Percentiles rank a stretch among this genome's conserved stretches.
Evolutionary conservation across 2,329 filamentous ascomycete genomes (phyloP).

Genomic region (Colletotrichum chlorophyti): DNA sequence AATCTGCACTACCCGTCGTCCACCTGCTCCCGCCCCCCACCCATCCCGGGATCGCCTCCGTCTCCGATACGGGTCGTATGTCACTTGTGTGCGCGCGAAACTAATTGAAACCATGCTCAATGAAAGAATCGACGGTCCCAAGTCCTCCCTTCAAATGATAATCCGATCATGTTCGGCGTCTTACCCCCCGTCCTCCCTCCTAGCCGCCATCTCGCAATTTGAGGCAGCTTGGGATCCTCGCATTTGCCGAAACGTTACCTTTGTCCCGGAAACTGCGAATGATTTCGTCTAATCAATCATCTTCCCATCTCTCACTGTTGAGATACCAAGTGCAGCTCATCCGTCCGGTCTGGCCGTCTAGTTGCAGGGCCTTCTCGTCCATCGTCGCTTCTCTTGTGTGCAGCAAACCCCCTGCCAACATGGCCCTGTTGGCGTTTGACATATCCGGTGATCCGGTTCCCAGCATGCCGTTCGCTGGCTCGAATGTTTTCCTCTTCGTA

Average conservation of each 20-base stretch:
- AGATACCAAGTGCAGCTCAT: neutral
- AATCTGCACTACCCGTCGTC: neutral
- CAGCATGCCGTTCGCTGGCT: neutral
- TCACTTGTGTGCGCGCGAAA: neutral
- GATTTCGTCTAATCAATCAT: neutral
- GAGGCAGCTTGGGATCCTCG: no score
- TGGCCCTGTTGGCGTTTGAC: neutral
- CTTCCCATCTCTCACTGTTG: no score
- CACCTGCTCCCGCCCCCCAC: no score
- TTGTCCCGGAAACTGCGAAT: neutral
- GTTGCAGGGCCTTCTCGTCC: neutral
- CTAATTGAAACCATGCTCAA: conserved; percentile 4
- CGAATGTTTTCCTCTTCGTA: no score
- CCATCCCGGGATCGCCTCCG: neutral
- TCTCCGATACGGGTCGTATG: neutral
- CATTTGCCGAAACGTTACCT: no score
- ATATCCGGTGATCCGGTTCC: neutral
- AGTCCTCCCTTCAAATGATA: neutral
- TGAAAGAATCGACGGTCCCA: neutral
- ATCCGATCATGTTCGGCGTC: neutral
- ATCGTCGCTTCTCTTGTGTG: conserved; percentile 6
- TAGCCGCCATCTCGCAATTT: no score
- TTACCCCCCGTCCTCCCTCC: neutral
- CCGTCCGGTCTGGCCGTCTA: neutral
- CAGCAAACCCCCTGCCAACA: neutral